Evolutionary conservation across 2,329 filamentous ascomycete species (phyloP).

Genomic region (Alternaria incomplexa): DNA sequence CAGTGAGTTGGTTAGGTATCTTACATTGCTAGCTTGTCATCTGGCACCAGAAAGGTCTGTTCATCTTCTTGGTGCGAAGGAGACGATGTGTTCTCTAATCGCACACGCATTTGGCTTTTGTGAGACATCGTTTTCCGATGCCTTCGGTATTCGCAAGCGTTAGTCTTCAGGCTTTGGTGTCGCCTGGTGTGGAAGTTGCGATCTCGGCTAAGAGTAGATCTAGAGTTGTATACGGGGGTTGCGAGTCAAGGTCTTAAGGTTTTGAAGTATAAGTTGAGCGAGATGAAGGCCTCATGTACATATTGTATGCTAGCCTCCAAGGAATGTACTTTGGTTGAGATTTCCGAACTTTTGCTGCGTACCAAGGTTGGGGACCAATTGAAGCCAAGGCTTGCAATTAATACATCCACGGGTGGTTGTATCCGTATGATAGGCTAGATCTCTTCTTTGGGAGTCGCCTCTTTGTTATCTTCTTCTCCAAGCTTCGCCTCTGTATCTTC

Average conservation of each 20-base stretch:
- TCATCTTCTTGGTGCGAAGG: neutral
- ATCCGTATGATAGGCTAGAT: neutral
- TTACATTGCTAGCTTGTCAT: neutral
- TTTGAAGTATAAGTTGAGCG: no score
- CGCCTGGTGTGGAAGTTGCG: neutral
- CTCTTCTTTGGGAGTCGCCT: neutral
- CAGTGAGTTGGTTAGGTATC: neutral
- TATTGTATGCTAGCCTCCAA: no score
- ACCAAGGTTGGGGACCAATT: neutral
- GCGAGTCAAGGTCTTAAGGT: no score
- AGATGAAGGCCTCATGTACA: no score
- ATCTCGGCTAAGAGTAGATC: neutral
- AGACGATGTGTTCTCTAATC: neutral
- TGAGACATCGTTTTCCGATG: no score
- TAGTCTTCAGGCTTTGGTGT: neutral
- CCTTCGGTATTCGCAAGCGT: neutral
- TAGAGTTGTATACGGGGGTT: neutral
- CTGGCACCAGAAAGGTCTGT: no score
- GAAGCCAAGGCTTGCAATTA: neutral
- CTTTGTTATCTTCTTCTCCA: accelerated
- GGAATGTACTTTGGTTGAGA: neutral
- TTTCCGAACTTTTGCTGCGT: neutral
- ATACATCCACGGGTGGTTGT: neutral
- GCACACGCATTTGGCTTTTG: neutral
- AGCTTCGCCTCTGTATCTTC: neutral